These are phyloP conservation scores for Neoboletus subvelutipes DNA, from an alignment of 768 basidiomycete species.

Conservation along the genomic window DNA sequence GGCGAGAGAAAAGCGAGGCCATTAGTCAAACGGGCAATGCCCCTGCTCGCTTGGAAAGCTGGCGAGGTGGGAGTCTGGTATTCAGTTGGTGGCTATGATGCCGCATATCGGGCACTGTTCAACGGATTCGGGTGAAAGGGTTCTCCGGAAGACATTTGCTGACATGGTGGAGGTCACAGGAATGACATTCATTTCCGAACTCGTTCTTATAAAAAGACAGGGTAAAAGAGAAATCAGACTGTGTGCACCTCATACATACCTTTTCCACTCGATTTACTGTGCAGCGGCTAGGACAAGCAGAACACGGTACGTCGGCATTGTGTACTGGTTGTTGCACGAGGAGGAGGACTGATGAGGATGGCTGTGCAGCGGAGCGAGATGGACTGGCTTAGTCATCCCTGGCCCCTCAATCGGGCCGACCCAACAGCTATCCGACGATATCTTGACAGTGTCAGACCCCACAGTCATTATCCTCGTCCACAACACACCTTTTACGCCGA, in stretches of 20 bases:
- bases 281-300: neutral
- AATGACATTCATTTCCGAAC: constrained; percentile 38
- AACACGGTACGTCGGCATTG: constrained; percentile 19
- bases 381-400: constrained; percentile 35
- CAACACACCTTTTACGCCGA: constrained; percentile 38
- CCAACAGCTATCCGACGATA: constrained; percentile 36
- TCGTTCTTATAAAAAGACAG: constrained; percentile 29
- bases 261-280: constrained; percentile 10
- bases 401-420: constrained; percentile 34
- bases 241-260: constrained; percentile 26
- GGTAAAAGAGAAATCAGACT: constrained; percentile 9
- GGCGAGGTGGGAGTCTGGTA: constrained; percentile 17
- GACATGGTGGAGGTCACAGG: constrained; percentile 28
- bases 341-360: constrained; percentile 20
- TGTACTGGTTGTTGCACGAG: constrained; percentile 21
- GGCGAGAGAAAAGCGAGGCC: constrained; percentile 17
- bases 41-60: constrained; percentile 20
- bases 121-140: constrained; percentile 35
- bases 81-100: constrained; percentile 29
- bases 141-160: constrained; percentile 28
- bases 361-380: constrained; percentile 26
- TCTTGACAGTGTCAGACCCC: constrained; percentile 25
- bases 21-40: constrained; percentile 36
- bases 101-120: constrained; percentile 22
- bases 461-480: constrained; percentile 23